Percentiles rank a stretch among this genome's conserved stretches.
These are phyloP conservation scores for Herpotrichia juniperi DNA, from an alignment of 2,329 filamentous ascomycete genomes.

Conservation along the genomic window DNA sequence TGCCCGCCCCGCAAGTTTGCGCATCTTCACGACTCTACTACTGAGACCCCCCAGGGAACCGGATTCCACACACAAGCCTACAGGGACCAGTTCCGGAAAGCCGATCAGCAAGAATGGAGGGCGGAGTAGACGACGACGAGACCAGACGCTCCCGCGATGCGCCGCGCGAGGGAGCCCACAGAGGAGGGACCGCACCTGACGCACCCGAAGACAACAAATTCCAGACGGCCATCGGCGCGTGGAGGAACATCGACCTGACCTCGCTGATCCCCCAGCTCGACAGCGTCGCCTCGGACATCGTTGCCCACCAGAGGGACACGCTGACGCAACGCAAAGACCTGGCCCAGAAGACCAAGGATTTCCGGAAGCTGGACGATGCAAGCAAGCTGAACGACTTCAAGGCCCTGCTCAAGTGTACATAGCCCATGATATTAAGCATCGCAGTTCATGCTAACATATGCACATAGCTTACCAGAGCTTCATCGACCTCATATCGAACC, in stretches of 20 bases:
- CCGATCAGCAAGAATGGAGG: constrained; percentile 34
- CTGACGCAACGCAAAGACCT: constrained; percentile 95
- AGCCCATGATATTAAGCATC: neutral
- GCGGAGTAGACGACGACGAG: constrained; percentile 36
- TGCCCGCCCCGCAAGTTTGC: neutral
- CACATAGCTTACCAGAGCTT: constrained; percentile 93
- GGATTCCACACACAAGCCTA: neutral
- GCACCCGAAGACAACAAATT: constrained; percentile 80
- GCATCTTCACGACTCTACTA: neutral
- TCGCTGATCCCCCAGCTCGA: constrained; percentile 85
- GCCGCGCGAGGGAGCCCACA: constrained; percentile 16
- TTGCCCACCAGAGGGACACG: constrained; percentile 91
- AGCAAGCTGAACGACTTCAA: constrained; percentile 90
- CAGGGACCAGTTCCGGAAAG: neutral
- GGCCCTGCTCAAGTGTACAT: constrained; percentile 78
- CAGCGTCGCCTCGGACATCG: constrained; percentile 92
- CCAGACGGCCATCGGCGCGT: constrained; percentile 92
- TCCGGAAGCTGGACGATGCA: constrained; percentile 88
- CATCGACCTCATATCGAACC: constrained; percentile 94
- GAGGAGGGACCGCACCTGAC: constrained; percentile 8
- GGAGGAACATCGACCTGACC: constrained; percentile 91
- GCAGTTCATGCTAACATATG: constrained; percentile 22
- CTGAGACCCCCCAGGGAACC: neutral
- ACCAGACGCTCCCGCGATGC: constrained; percentile 29
- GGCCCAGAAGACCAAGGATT: constrained; percentile 99